Base-by-base conservation (phyloP, 805 yeast species). In the Lipomyces sp. region DNA sequence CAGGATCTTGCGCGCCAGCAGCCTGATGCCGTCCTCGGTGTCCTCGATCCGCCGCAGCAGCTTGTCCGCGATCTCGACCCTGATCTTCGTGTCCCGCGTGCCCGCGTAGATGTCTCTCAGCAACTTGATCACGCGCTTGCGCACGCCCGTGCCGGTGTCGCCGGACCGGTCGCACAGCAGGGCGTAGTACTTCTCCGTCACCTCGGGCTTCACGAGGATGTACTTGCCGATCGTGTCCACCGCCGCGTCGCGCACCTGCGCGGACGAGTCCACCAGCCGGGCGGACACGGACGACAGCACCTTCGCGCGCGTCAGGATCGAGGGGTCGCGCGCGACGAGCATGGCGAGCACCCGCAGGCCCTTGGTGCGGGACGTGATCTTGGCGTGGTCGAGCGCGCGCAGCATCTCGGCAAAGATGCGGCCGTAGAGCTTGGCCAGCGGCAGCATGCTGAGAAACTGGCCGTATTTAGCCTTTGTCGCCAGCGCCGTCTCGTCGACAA, bases 171-270 rank as follows among this genome's bases (percentile, higher is more conserved):
- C 76, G 39, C 80, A 70, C 6, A 84, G 67, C 16, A 77, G 68
- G 7, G 63, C 67, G 61, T 79, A 79, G 55, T 77, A 82, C 24
- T 74, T 74, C 2, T 73, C 72, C 19, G 77, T 70, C 28, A 75
- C 63, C 2, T 70, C 74, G 0, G 80, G 78, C 43, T 72, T 72
- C 1, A 70, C 58, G 2, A 68, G 60, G 35, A 82, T 62, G 47
- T 75, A 78, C 45, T 71, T 73, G 10, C 75, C 74, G 23, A 88
- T 66, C 35, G 88, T 71, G 38, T 86, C 93, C 26, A 88, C 68
- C 2, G 83, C 83, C 0, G 95, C 86, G 60, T 84, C 89, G 51
- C 88, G 74, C 0, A 87, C 91, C 35, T 82, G 75, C 0, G 95
- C 80, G 2, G 88, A 84, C 0, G 75, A 62, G 54, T 84, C 91